Evolutionary conservation across 139 green algal genomes (phyloP).

Genomic region (Picochlorum sp.): DNA sequence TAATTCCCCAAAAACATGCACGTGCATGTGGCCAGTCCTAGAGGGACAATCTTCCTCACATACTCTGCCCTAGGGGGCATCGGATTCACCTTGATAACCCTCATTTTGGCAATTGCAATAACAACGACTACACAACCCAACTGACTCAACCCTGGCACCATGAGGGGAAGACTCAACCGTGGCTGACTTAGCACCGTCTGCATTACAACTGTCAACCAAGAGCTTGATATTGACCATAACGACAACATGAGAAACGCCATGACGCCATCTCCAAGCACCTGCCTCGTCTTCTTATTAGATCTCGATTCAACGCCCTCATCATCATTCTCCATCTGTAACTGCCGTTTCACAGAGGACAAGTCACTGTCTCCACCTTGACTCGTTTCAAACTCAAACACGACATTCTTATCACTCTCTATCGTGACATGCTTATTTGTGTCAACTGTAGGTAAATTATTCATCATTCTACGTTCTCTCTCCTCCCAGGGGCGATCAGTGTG

Average conservation of each 20-base stretch:
- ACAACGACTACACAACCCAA: not conserved
- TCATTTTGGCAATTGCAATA: not conserved
- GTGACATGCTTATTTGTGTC: constrained; percentile 17
- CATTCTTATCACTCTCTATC: constrained; percentile 22
- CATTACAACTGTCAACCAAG: constrained; percentile 7
- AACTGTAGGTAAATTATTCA: not conserved
- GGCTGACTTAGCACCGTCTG: not conserved
- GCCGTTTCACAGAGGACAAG: not conserved
- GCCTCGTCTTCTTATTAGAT: not conserved
- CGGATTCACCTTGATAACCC: not conserved
- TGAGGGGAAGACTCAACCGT: not conserved
- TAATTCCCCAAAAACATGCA: constrained; percentile 34
- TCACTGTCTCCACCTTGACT: not conserved
- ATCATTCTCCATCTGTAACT: not conserved
- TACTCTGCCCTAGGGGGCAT: not conserved
- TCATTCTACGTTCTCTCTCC: not conserved
- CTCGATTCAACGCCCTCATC: not conserved
- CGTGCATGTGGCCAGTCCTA: constrained; percentile 16
- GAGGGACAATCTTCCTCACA: constrained; percentile 9
- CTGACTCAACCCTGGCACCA: not conserved
- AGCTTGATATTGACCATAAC: constrained; percentile 5
- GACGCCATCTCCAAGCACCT: not conserved
- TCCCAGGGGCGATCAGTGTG: constrained; percentile 2
- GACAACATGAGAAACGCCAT: constrained; percentile 1
- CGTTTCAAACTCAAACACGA: constrained; percentile 20